A percentile compares a stretch with the other conserved stretches of the same genome.
Evolutionary conservation across 2,329 filamentous ascomycete genomes (phyloP).

Genomic region (Thielaviopsis musarum): DNA sequence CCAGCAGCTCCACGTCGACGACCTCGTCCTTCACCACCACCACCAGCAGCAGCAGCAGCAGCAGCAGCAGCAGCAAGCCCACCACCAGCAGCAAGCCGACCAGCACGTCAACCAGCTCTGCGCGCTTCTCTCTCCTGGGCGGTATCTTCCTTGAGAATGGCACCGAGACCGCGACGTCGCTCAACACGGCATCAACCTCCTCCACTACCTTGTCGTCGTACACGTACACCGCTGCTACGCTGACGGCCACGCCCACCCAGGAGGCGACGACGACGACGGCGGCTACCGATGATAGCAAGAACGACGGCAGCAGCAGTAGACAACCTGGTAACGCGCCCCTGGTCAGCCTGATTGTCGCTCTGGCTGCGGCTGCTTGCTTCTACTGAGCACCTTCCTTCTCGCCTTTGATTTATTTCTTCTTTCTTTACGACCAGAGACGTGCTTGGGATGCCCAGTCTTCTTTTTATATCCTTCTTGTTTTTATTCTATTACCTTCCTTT

Average conservation of each 20-base stretch:
- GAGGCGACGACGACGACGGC: not conserved
- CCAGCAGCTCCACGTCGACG: constrained; percentile 11
- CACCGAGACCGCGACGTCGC: constrained; percentile 17
- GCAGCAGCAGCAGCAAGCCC: constrained; percentile 3
- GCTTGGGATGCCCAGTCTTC: constrained; percentile 3
- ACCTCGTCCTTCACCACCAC: not conserved
- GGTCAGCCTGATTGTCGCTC: constrained; percentile 36
- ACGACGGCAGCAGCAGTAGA: constrained; percentile 24
- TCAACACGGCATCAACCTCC: constrained; percentile 2
- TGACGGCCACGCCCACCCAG: too few species aligned
- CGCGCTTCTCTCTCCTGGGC: constrained; percentile 20
- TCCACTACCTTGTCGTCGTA: not conserved
- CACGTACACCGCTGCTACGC: too few species aligned
- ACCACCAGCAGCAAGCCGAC: constrained; percentile 12
- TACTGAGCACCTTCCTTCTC: constrained; percentile 19
- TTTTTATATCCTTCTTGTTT: constrained; percentile 12
- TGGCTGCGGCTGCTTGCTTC: constrained; percentile 35
- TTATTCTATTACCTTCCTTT: not conserved
- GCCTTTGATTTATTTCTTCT: too few species aligned
- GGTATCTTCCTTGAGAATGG: constrained; percentile 39
- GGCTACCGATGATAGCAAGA: constrained; percentile 14
- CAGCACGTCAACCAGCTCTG: constrained; percentile 13
- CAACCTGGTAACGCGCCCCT: constrained; percentile 34
- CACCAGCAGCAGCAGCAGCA: constrained; percentile 5
- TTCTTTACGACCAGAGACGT: too few species aligned